Evolutionary conservation across 495 filamentous ascomycete species (phyloP).

Genomic region (Cairneyella variabilis): DNA sequence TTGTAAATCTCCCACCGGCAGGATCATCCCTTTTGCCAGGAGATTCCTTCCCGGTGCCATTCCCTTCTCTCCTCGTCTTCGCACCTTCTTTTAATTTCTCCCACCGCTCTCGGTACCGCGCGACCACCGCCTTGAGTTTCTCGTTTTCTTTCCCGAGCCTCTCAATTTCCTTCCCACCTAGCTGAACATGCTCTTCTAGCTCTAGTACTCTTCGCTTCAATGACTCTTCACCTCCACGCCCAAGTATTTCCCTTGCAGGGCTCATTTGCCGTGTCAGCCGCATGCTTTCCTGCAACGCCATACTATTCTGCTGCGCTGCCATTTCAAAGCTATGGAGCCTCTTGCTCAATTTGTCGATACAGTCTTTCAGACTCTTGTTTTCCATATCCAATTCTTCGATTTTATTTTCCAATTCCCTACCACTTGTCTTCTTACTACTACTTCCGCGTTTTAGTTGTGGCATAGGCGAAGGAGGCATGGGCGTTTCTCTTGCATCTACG

Average conservation of each 20-base stretch:
- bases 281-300: slow-evolving; percentile 77
- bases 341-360: slow-evolving; percentile 73
- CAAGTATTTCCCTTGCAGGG: slow-evolving; percentile 20
- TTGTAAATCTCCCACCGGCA: too few species aligned
- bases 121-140: slow-evolving; percentile 61
- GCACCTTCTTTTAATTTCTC: slow-evolving; percentile 83
- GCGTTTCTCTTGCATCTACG: slow-evolving; percentile 77
- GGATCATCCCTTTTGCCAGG: too few species aligned
- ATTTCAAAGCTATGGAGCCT: slow-evolving; percentile 83
- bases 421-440: slow-evolving; percentile 27
- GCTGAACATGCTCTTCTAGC: slow-evolving; percentile 53
- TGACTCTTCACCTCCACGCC: slow-evolving; percentile 24
- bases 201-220: slow-evolving; percentile 30
- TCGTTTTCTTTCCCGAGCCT: slow-evolving; percentile 61
- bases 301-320: slow-evolving; percentile 72
- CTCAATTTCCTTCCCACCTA: slow-evolving; percentile 50
- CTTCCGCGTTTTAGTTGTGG: slow-evolving; percentile 21
- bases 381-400: slow-evolving; percentile 81
- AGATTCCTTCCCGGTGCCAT: slow-evolving; percentile 24
- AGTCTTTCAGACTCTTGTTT: slow-evolving; percentile 69
- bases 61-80: slow-evolving; percentile 57
- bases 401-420: slow-evolving; percentile 47
- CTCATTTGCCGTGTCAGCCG: slow-evolving; percentile 54
- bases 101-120: slow-evolving; percentile 73
- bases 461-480: slow-evolving; percentile 27